phyloP scores from a whole-genome alignment of 2,329 filamentous ascomycete genomes.

The Calonectria leucothoes region DNA sequence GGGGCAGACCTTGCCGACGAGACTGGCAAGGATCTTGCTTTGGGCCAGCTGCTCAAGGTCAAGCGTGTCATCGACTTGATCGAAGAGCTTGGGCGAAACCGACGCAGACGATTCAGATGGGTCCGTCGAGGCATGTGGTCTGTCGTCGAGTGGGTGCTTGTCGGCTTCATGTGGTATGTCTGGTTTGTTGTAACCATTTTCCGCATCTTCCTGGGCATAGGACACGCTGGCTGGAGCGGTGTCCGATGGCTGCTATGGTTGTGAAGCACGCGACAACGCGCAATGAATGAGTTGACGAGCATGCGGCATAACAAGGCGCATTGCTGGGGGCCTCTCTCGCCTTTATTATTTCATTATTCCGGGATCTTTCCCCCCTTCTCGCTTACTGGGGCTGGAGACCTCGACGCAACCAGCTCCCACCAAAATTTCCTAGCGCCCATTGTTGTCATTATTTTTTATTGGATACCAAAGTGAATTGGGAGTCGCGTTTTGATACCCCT shows the following conservation, averaged over 20 bases:
- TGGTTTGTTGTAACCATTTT: conserved; percentile 89
- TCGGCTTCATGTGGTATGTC: conserved; percentile 93
- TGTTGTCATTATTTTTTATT: conserved; percentile 17
- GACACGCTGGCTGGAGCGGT: conserved; percentile 68
- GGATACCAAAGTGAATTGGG: conserved; percentile 22
- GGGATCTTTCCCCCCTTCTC: neutral
- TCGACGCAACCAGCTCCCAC: neutral
- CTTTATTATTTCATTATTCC: too few species aligned
- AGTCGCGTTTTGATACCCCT: conserved; percentile 41
- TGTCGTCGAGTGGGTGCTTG: conserved; percentile 85
- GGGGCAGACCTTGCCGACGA: conserved; percentile 85
- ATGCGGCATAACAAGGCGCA: conserved; percentile 7
- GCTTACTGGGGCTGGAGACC: neutral
- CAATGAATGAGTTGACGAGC: conserved; percentile 15
- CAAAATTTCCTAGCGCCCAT: neutral
- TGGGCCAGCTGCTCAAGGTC: conserved; percentile 80
- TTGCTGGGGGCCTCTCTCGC: neutral
- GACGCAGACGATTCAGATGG: conserved; percentile 77
- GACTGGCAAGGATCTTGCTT: conserved; percentile 80
- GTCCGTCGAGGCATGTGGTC: conserved; percentile 82
- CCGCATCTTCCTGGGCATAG: conserved; percentile 72
- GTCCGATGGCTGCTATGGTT: conserved; percentile 90
- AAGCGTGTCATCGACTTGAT: conserved; percentile 85
- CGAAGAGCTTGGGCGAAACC: conserved; percentile 77
- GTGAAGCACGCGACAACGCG: conserved; percentile 48